Evolutionary conservation across 805 yeast genomes (phyloP).

Genomic region (Pichia pseudocactophila): DNA sequence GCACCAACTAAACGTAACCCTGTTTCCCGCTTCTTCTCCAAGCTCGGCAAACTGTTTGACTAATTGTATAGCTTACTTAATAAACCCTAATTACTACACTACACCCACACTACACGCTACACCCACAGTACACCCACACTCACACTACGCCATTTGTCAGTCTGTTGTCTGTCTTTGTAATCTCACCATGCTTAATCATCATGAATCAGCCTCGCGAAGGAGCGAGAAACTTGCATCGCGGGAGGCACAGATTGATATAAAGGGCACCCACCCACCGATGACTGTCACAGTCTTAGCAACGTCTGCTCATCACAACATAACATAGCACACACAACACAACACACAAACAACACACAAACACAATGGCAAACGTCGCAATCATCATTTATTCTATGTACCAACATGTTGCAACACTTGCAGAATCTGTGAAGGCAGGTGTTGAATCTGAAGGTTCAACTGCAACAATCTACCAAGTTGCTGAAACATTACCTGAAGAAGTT

Average conservation of each 20-base stretch:
- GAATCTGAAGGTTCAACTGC: conserved; percentile 61
- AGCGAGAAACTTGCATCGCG: no score
- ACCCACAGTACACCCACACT: no score
- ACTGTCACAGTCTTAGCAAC: no score
- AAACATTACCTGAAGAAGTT: conserved; percentile 57
- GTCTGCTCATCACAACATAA: no score
- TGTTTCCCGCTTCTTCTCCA: conserved; percentile 4
- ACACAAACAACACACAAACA: background rate
- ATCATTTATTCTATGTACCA: conserved; percentile 71
- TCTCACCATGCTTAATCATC: background rate
- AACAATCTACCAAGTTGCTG: conserved; percentile 66
- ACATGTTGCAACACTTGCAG: conserved; percentile 63
- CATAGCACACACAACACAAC: no score
- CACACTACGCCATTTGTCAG: no score
- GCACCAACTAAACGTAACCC: background rate
- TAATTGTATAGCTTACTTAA: background rate
- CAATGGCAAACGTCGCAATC: conserved; percentile 28
- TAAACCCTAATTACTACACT: no score
- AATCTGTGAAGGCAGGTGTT: conserved; percentile 58
- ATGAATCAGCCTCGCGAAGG: background rate
- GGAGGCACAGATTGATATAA: background rate
- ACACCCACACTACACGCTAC: no score
- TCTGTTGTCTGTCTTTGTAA: no score
- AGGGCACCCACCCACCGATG: no score
- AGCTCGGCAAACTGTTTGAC: background rate